Evolutionary conservation across 164 flowering plant species (phyloP), one percentile per base, ranked within the genome.

Genomic region (Vitis amurensis): DNA sequence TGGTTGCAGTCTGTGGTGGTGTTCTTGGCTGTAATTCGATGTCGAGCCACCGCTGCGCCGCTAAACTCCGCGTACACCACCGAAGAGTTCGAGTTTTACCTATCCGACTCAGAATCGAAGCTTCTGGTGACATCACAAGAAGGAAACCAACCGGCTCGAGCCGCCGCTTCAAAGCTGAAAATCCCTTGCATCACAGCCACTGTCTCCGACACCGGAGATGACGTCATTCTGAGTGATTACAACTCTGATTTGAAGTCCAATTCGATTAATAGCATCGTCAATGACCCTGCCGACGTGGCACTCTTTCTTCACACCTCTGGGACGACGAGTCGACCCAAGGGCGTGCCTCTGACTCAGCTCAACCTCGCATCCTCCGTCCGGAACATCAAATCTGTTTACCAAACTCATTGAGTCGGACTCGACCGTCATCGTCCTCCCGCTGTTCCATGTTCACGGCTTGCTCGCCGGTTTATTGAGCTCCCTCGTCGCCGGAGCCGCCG

Each of bases 281-380:
- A 92, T 64, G 89, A 89, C 27, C 86, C 97, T 2, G 74, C 84
- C 58, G 98, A 94, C 72, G 82, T 85, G 65, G 87, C 97, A 9
- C 87, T 95, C 29, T 95, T 95, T 80, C 89, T 95, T 48, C 99
- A 95, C 87, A 95, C 99, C 2, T 92, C 98, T 9, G 99, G 98
- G 53, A 95, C 99, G 66, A 95, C 98, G 7, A 91, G 98, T 77
- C 88, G 94, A 0, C 98, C 99, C 14, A 95, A 95, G 74, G 99
- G 99, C 4, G 98, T 95, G 11, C 98, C 98, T 1, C 70, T 95
- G 57, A 91, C 87, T 23, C 99, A 93, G 83, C 83, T 70, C 17
- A 95, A 95, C 63, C 73, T 95, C 1, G 91, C 81, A 3, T 77
- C 96, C 1, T 88, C 99, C 1, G 91, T 88, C 0, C 59, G 74